Evolutionary conservation across 2,329 filamentous ascomycete genomes (phyloP).

Genomic region (Pseudocercospora vitis): DNA sequence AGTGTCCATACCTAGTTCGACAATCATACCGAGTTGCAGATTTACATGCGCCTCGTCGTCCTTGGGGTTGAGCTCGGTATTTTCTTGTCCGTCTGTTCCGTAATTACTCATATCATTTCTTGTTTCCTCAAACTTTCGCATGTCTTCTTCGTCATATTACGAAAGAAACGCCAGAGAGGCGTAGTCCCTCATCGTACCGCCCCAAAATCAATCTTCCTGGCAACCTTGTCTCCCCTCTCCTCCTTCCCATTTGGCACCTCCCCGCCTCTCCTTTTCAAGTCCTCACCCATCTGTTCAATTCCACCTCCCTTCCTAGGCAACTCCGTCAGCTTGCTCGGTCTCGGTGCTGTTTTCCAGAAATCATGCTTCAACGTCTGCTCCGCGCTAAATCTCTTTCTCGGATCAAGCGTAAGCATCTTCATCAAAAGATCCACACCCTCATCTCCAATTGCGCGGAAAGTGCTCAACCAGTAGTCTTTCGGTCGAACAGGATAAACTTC

Average conservation of each 20-base stretch:
- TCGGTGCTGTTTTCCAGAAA: slow-evolving; percentile 84
- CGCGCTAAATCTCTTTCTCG: slow-evolving; percentile 78
- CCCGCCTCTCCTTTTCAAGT: slow-evolving; percentile 75
- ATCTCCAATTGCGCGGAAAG: slow-evolving; percentile 77
- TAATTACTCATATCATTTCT: too few species aligned
- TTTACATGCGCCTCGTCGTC: too few species aligned
- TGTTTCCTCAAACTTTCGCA: too few species aligned
- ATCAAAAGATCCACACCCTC: slow-evolving; percentile 86
- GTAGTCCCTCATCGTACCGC: slow-evolving; percentile 32
- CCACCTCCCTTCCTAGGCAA: slow-evolving; percentile 75
- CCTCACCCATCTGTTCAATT: slow-evolving; percentile 73
- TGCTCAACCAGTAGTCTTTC: slow-evolving; percentile 69
- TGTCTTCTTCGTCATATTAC: too few species aligned
- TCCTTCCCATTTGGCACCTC: slow-evolving; percentile 59
- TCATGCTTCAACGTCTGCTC: slow-evolving; percentile 74
- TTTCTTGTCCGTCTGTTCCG: too few species aligned
- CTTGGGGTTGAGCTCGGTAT: too few species aligned
- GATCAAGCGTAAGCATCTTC: slow-evolving; percentile 80
- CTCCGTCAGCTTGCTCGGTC: slow-evolving; percentile 77
- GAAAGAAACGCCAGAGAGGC: too few species aligned
- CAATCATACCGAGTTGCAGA: too few species aligned
- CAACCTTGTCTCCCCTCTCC: slow-evolving; percentile 68
- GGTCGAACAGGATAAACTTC: slow-evolving; percentile 60
- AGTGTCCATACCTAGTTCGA: too few species aligned
- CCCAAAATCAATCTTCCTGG: slow-evolving; percentile 78